Evolutionary conservation across 768 basidiomycete species (phyloP), one percentile per base, ranked within the genome.

Genomic region (Leccinum truebloodii): DNA sequence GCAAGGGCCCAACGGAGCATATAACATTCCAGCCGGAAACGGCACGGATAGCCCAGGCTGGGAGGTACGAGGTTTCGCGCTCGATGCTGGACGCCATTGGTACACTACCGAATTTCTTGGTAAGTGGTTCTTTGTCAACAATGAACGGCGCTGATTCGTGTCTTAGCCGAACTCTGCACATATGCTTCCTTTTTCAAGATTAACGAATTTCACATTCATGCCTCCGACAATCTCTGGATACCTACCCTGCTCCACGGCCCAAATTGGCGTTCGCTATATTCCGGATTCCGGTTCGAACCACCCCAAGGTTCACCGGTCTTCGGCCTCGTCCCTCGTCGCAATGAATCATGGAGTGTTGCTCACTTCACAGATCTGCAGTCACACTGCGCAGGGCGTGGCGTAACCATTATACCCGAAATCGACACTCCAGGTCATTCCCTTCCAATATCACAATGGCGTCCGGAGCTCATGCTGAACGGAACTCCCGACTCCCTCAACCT

Each of bases 121-220:
- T 75, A 50, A 58, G 72, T 59, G 3, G 1, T 1, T 46, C 34
- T 55, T 55, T 46, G 5, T 10, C 34, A 4, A 26, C 35, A 20
- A 46, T 20, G 26, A 54, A 30, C 34, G 48, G 12, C 26, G 28
- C 34, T 61, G 16, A 62, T 18, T 7, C 26, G 18, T 8, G 13
- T 58, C 44, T 55, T 58, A 80, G 80, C 75, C 20, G 78, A 80
- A 32, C 67, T 81, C 3, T 80, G 80, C 66, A 72, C 69, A 14
- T 80, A 80, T 28, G 78, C 79, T 0, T 79, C 78, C 2, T 80
- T 79, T 64, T 80, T 78, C 74, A 80, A 80, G 64, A 63, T 80
- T 5, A 76, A 79, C n/a, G 75, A 76, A 58, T 68, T 79, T 49
- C 79, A 80, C 35, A 58, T 81, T 5, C 79, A 80, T 65, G 76